Evolutionary conservation across 2,329 filamentous ascomycete genomes (phyloP).

Genomic region (Botrytis galanthina): DNA sequence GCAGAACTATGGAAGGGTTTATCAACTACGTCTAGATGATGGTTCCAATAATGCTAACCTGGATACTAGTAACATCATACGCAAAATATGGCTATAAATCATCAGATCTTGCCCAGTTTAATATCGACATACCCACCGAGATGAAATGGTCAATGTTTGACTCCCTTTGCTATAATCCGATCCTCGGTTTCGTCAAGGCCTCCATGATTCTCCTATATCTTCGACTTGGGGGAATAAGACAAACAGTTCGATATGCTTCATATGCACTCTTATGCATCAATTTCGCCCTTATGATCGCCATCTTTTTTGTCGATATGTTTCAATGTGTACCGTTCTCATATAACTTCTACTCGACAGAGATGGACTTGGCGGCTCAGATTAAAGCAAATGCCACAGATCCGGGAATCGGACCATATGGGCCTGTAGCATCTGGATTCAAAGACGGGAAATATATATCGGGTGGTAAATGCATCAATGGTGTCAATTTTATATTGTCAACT

Average conservation of each 20-base stretch:
- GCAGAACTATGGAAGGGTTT: not conserved
- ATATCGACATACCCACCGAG: not conserved
- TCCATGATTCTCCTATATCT: constrained; percentile 47
- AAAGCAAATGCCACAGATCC: constrained; percentile 17
- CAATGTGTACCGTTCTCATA: constrained; percentile 38
- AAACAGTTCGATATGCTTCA: constrained; percentile 16
- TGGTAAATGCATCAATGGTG: constrained; percentile 26
- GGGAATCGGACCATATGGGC: constrained; percentile 11
- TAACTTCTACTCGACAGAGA: constrained; percentile 19
- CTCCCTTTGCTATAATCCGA: constrained; percentile 44
- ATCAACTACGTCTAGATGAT: not conserved
- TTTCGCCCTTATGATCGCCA: constrained; percentile 38
- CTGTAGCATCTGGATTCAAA: constrained; percentile 22
- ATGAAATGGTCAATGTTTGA: constrained; percentile 36
- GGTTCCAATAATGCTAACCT: not conserved
- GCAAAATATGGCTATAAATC: constrained; percentile 28
- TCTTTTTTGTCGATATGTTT: constrained; percentile 43
- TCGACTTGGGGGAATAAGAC: constrained; percentile 41
- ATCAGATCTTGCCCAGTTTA: constrained; percentile 16
- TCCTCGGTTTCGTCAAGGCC: constrained; percentile 47
- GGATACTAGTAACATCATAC: constrained; percentile 23
- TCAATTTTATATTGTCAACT: constrained; percentile 24
- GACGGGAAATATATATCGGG: constrained; percentile 25
- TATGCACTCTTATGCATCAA: constrained; percentile 29
- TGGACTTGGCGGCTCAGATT: constrained; percentile 20